Evolutionary conservation across 139 green algal species (phyloP).

Genomic region (Chlamydomonas asymmetrica): DNA sequence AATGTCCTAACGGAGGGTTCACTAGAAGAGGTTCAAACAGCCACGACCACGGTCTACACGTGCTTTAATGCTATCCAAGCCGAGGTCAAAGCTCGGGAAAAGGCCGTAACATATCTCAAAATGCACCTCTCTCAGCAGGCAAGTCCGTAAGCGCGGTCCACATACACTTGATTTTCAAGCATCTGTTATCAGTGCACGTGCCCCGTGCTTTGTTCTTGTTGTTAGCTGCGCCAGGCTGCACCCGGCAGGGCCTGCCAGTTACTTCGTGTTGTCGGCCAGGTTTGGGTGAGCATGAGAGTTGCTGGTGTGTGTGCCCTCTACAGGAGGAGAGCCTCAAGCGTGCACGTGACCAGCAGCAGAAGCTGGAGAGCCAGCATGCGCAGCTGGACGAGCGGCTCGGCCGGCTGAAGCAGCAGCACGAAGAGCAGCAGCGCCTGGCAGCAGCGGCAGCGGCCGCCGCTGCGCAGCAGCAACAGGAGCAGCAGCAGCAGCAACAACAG

Average conservation of each 20-base stretch:
- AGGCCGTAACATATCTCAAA: conserved; percentile 30
- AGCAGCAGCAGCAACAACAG: background rate
- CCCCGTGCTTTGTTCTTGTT: background rate
- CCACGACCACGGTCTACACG: conserved; percentile 10
- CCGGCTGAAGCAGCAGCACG: background rate
- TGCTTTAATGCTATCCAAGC: conserved; percentile 17
- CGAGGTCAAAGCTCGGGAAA: conserved; percentile 28
- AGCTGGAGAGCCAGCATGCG: conserved; percentile 10
- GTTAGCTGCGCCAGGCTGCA: background rate
- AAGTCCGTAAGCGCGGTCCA: no score
- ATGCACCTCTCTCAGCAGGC: conserved; percentile 21
- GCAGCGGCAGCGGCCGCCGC: background rate
- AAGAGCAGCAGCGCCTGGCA: background rate
- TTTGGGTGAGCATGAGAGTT: background rate
- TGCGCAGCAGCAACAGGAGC: background rate
- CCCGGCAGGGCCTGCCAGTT: background rate
- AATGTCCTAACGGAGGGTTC: conserved; percentile 11
- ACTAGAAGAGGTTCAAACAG: conserved; percentile 13
- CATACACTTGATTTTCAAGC: background rate
- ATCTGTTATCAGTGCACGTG: background rate
- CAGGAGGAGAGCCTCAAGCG: conserved; percentile 21
- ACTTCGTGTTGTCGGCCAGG: background rate
- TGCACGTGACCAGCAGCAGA: conserved; percentile 4
- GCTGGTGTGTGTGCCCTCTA: background rate
- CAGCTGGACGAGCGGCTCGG: conserved; percentile 34